Conservation (phyloP, 2,329 filamentous ascomycete genomes). For the Cladosporium austrohemisphaericum region DNA sequence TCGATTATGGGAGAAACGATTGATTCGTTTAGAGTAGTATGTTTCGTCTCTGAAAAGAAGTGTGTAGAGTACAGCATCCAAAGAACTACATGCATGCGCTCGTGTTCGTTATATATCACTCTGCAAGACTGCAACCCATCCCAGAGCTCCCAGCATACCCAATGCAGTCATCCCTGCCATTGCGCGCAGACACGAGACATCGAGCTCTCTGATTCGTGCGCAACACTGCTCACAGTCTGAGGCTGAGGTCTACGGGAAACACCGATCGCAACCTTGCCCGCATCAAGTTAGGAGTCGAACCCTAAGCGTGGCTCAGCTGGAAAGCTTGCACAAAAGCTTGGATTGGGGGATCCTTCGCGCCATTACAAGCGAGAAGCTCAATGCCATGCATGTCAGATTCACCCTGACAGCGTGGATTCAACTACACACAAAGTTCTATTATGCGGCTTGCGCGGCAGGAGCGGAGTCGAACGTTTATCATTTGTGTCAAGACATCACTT, state of each 20-base stretch:
- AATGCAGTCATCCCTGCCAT: not conserved
- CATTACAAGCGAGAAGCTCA: too few relatives aligned
- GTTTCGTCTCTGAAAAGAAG: too few relatives aligned
- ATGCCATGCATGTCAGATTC: too few relatives aligned
- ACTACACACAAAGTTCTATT: too few relatives aligned
- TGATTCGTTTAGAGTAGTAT: too few relatives aligned
- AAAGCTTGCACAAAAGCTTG: not conserved
- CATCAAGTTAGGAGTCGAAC: not conserved
- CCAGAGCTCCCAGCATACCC: conserved; percentile 3
- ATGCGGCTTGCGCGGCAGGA: too few relatives aligned
- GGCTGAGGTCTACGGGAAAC: not conserved
- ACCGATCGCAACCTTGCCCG: not conserved
- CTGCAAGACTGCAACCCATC: not conserved
- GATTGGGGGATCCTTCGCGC: not conserved
- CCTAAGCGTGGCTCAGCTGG: not conserved
- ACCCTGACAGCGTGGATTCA: too few relatives aligned
- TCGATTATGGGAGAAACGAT: too few relatives aligned
- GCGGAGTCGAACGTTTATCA: too few relatives aligned
- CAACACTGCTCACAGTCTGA: not conserved
- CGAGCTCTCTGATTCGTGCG: not conserved
- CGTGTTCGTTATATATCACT: too few relatives aligned
- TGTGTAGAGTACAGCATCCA: not conserved
- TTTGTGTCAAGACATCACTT: too few relatives aligned
- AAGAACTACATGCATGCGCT: not conserved
- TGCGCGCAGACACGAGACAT: not conserved